A percentile compares a stretch with the other conserved stretches of the same genome.
Evolutionary conservation across 179 eudicot species (phyloP).

Genomic region (Silene noctiflora): DNA sequence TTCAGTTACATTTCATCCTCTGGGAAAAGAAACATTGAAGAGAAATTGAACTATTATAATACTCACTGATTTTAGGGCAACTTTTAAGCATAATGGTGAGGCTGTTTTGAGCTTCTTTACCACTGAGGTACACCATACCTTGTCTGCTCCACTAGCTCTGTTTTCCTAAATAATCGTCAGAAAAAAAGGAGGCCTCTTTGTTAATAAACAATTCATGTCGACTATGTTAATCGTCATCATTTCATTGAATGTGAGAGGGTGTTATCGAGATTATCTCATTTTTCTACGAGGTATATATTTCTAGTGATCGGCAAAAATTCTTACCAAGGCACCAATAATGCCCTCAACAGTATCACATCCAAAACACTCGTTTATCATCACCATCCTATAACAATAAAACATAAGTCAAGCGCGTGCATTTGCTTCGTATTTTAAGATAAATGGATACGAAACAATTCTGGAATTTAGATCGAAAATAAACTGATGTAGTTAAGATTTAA

Average conservation of each 20-base stretch:
- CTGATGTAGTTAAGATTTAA: too few species aligned
- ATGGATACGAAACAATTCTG: too few species aligned
- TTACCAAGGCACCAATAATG: slow-evolving; percentile 20
- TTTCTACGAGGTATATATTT: too few species aligned
- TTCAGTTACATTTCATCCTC: neutral
- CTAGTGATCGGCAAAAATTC: neutral
- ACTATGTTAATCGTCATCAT: too few species aligned
- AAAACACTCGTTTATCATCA: slow-evolving; percentile 22
- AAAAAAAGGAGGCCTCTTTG: too few species aligned
- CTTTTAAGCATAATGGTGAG: slow-evolving; percentile 23
- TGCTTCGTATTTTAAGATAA: neutral
- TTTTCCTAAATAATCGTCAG: slow-evolving; percentile 17
- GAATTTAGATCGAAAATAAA: too few species aligned
- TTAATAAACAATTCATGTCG: too few species aligned
- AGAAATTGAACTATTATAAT: neutral
- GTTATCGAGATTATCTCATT: too few species aligned
- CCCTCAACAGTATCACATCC: slow-evolving; percentile 18
- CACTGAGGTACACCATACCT: slow-evolving; percentile 16
- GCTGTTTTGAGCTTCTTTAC: slow-evolving; percentile 18
- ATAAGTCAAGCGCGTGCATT: neutral
- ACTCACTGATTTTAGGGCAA: slow-evolving; percentile 21
- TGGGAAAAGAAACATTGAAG: neutral
- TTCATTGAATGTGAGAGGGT: too few species aligned
- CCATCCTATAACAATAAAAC: slow-evolving; percentile 6
- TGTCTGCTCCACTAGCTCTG: slow-evolving; percentile 12